These are phyloP conservation scores for Taiozyma sp. DNA, from an alignment of 1,139 yeast species.

Conservation along the genomic window DNA sequence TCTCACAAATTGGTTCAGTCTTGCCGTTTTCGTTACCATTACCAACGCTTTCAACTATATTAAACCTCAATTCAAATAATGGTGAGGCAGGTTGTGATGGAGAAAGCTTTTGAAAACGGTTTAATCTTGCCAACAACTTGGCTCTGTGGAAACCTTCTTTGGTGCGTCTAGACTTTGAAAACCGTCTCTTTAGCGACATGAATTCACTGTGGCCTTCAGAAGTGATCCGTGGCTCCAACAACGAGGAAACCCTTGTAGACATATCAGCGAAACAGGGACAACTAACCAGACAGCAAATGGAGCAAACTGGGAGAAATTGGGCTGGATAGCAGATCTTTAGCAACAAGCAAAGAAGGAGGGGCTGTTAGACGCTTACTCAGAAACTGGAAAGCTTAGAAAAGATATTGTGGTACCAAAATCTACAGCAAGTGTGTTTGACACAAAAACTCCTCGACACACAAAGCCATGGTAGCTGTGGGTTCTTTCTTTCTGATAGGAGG, in stretches of 20 bases:
- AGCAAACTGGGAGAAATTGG: background rate
- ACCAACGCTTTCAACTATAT: background rate
- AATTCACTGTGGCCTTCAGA: background rate
- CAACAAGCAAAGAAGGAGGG: background rate
- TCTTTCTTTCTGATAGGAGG: too few species aligned
- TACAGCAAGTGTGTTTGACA: background rate
- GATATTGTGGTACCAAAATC: background rate
- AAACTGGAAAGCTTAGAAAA: background rate
- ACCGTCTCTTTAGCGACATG: background rate
- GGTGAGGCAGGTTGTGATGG: background rate
- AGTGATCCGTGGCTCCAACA: background rate
- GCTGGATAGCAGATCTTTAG: background rate
- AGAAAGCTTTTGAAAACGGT: background rate
- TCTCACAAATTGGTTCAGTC: slow-evolving; percentile 1
- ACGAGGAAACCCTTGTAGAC: background rate
- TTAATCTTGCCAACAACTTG: background rate
- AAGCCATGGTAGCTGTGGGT: background rate
- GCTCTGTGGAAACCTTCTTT: slow-evolving; percentile 1
- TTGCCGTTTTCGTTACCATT: background rate
- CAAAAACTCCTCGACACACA: background rate
- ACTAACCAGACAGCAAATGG: background rate
- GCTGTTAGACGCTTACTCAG: background rate
- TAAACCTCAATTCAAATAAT: background rate
- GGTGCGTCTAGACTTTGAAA: background rate
- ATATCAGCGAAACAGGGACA: background rate